Percentiles rank a stretch among this genome's conserved stretches.
These are phyloP conservation scores for Solanum chmielewskii DNA, from an alignment of 257 asterid genomes.

Conservation along the genomic window DNA sequence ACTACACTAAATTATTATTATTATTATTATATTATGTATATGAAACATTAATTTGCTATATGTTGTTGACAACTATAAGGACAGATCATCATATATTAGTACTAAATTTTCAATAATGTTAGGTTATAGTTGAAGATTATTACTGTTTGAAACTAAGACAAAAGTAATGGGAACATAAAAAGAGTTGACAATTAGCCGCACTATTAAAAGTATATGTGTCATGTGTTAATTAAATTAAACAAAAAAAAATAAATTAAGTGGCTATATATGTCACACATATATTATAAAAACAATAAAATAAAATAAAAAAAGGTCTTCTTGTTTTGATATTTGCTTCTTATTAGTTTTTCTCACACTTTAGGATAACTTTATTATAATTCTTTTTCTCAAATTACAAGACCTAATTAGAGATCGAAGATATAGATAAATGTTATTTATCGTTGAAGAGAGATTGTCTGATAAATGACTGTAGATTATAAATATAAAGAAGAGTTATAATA, in stretches of 20 bases:
- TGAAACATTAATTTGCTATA: background rate
- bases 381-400: background rate
- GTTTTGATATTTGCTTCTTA: background rate
- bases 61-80: background rate
- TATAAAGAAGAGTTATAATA: no score
- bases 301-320: background rate
- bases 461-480: background rate
- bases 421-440: no score
- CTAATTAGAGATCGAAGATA: background rate
- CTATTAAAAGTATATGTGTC: background rate
- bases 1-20: no score
- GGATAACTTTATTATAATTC: background rate
- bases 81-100: background rate
- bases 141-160: background rate
- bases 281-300: background rate
- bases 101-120: background rate
- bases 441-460: rapidly evolving
- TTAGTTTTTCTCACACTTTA: background rate
- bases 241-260: background rate
- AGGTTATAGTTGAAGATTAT: background rate
- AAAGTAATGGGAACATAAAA: background rate
- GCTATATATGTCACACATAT: background rate
- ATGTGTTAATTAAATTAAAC: background rate
- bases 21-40: no score
- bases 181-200: background rate